These are phyloP conservation scores for Pythium plurisporium DNA, from an alignment of 352 stramenopile species.

Conservation along the genomic window DNA sequence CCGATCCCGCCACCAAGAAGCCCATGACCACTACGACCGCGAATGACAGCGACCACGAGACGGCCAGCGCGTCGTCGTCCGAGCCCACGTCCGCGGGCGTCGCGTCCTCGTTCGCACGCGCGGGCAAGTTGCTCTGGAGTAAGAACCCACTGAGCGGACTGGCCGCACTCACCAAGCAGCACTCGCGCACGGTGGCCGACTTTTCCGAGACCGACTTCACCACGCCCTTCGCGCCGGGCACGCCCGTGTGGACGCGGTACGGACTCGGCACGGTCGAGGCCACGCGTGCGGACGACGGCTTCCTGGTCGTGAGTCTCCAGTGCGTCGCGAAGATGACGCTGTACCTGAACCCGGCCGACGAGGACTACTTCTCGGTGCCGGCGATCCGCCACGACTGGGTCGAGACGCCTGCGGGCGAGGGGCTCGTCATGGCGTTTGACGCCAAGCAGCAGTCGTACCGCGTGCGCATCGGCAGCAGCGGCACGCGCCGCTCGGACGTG, in stretches of 20 bases:
- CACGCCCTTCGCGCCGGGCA: constrained; percentile 29
- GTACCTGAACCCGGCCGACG: constrained; percentile 30
- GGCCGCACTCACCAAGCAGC: constrained; percentile 24
- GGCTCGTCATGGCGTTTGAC: constrained; percentile 49
- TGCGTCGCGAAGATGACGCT: constrained; percentile 31
- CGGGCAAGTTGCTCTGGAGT: constrained; percentile 54
- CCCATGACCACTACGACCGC: constrained; percentile 30
- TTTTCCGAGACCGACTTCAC: constrained; percentile 40
- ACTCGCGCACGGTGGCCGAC: constrained; percentile 37
- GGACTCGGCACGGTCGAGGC: constrained; percentile 58
- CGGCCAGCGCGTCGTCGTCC: constrained; percentile 15
- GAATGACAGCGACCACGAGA: constrained; percentile 61
- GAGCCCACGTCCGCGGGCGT: constrained; percentile 22
- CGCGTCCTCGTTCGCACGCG: constrained; percentile 55
- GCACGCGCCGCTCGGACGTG: constrained; percentile 24
- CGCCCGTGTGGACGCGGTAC: constrained; percentile 56
- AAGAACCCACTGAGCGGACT: constrained; percentile 21
- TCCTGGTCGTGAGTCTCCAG: constrained; percentile 51
- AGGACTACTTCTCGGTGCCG: constrained; percentile 49
- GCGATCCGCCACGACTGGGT: constrained; percentile 56
- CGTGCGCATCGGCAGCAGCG: constrained; percentile 35
- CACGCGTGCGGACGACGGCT: constrained; percentile 42
- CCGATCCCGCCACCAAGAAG: constrained; percentile 17
- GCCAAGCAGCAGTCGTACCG: constrained; percentile 45
- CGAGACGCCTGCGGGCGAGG: constrained; percentile 50